Conservation (phyloP, 2,329 filamentous ascomycete species). For the Cercospora berteroae region DNA sequence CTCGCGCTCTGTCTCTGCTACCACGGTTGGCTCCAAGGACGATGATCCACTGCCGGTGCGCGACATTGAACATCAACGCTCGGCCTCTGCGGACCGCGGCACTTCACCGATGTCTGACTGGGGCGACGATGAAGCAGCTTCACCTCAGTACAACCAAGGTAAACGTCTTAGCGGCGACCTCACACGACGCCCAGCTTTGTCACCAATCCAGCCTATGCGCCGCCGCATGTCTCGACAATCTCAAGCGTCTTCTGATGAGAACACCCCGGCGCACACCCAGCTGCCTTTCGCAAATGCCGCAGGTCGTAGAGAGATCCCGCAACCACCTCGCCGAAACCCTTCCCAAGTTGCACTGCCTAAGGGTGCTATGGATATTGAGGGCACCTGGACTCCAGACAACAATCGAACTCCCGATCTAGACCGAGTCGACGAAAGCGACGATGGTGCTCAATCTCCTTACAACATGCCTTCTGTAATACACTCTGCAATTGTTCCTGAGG, state of each 20-base stretch:
- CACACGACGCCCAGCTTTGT: slow-evolving; percentile 8
- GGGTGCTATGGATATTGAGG: slow-evolving; percentile 8
- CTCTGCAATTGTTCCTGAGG: slow-evolving; percentile 11
- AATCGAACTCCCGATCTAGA: neutral
- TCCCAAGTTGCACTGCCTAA: slow-evolving; percentile 12
- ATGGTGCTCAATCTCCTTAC: slow-evolving; percentile 16
- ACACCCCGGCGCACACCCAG: slow-evolving; percentile 6
- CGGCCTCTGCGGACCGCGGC: slow-evolving; percentile 14
- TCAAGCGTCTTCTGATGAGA: slow-evolving; percentile 2
- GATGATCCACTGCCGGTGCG: slow-evolving; percentile 3
- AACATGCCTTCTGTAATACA: slow-evolving; percentile 8
- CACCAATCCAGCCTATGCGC: slow-evolving; percentile 16
- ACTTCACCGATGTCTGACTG: slow-evolving; percentile 16
- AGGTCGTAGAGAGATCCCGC: slow-evolving; percentile 9
- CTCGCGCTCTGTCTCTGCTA: slow-evolving; percentile 9
- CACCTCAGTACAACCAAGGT: slow-evolving; percentile 3
- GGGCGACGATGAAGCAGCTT: slow-evolving; percentile 9
- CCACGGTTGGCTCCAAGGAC: slow-evolving; percentile 3
- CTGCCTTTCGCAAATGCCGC: slow-evolving; percentile 7
- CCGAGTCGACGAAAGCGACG: slow-evolving; percentile 9
- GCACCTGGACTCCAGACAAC: slow-evolving; percentile 5
- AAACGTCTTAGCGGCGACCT: slow-evolving; percentile 1
- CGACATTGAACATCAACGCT: slow-evolving; percentile 7
- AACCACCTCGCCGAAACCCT: slow-evolving; percentile 7
- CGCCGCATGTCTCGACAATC: slow-evolving; percentile 9